Evolutionary conservation across 2,329 filamentous ascomycete species (phyloP).

Genomic region (Arthroderma uncinatum): DNA sequence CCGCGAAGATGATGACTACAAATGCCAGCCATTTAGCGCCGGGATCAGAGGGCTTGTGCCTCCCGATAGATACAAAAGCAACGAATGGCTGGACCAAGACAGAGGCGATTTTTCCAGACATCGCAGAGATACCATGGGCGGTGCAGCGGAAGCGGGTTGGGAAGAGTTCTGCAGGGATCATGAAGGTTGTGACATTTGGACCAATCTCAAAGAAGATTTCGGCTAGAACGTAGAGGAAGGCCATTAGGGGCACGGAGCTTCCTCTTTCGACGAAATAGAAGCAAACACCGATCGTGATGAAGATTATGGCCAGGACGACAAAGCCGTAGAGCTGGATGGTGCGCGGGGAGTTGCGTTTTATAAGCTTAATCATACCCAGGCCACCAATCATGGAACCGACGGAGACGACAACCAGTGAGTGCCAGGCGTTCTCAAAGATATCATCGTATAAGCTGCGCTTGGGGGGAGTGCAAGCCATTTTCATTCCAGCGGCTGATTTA

Average conservation of each 20-base stretch:
- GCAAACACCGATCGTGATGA: conserved; percentile 4
- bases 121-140: conserved; percentile 48
- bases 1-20: conserved; percentile 14
- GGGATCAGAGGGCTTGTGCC: neutral
- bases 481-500: neutral
- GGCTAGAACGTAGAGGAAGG: conserved; percentile 4
- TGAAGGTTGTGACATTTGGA: neutral
- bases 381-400: conserved; percentile 14
- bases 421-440: conserved; percentile 12
- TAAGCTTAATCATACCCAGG: conserved; percentile 14
- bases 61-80: neutral
- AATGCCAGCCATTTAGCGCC: conserved; percentile 9
- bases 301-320: conserved; percentile 1
- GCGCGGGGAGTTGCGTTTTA: conserved; percentile 12
- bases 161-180: conserved; percentile 46
- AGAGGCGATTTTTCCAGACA: conserved; percentile 45
- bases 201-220: conserved; percentile 3
- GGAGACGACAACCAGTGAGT: conserved; percentile 16
- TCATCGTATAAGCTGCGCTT: conserved; percentile 11
- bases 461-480: neutral
- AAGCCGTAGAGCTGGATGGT: conserved; percentile 9
- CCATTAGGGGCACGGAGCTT: conserved; percentile 1
- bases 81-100: conserved; percentile 27
- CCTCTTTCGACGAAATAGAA: neutral
- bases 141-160: conserved; percentile 48